These are phyloP conservation scores for Suillus ampliporus DNA, from an alignment of 768 basidiomycete species.

Conservation along the genomic window DNA sequence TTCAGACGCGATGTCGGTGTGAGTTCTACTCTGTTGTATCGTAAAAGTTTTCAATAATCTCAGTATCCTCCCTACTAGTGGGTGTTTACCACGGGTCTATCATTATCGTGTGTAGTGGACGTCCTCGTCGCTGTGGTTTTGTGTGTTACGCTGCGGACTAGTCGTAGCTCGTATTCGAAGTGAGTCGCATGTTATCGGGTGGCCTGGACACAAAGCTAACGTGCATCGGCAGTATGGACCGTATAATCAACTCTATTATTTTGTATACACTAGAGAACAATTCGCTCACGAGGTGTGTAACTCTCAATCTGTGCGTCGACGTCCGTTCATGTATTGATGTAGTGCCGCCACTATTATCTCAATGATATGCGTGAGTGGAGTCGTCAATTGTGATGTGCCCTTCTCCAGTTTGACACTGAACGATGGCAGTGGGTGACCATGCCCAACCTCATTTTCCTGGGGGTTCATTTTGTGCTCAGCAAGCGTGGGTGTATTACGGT, in stretches of 20 bases:
- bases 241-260: conserved; percentile 51
- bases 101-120: conserved; percentile 54
- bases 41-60: conserved; percentile 19
- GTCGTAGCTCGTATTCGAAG: conserved; percentile 47
- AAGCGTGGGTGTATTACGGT: conserved; percentile 42
- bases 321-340: conserved; percentile 17
- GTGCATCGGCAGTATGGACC: conserved; percentile 45
- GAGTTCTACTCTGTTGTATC: neutral
- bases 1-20: conserved; percentile 31
- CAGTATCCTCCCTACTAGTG: conserved; percentile 37
- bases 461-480: conserved; percentile 56
- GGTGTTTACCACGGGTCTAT: conserved; percentile 56
- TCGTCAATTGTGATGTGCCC: neutral
- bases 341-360: conserved; percentile 47
- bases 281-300: conserved; percentile 48
- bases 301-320: neutral
- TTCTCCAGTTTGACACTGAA: neutral
- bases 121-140: conserved; percentile 54
- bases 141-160: conserved; percentile 47
- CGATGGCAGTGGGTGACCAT: conserved; percentile 48
- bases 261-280: conserved; percentile 61
- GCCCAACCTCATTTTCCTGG: conserved; percentile 58
- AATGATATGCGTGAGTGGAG: conserved; percentile 46
- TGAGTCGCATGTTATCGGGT: conserved; percentile 12
- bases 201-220: neutral